These are phyloP conservation scores for Fonsecaea monophora DNA, from an alignment of 2,329 filamentous ascomycete species.

Conservation along the genomic window DNA sequence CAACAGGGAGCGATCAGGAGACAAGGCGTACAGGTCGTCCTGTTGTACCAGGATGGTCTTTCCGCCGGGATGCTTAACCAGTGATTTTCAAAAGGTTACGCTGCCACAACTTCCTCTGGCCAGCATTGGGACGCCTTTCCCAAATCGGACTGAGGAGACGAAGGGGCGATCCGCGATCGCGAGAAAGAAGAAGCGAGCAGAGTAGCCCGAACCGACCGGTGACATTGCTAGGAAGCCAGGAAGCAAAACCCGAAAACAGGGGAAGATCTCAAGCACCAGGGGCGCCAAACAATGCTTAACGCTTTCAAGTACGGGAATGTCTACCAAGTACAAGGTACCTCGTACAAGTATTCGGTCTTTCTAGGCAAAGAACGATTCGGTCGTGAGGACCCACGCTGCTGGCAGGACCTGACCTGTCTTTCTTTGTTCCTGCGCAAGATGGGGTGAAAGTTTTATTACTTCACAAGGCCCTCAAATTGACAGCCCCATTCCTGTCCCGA, in stretches of 20 bases:
- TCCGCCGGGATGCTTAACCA: neutral
- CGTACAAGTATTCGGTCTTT: too few species aligned
- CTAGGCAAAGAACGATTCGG: neutral
- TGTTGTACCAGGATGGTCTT: neutral
- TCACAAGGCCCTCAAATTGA: neutral
- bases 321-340: too few species aligned
- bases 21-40: neutral
- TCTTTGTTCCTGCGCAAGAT: neutral
- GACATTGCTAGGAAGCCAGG: neutral
- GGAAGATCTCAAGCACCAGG: neutral
- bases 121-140: neutral
- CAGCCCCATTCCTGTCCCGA: neutral
- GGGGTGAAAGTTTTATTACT: neutral
- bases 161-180: slow-evolving; percentile 13
- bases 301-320: neutral
- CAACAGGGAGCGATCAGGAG: neutral
- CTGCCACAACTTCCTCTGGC: neutral
- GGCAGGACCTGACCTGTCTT: neutral
- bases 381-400: neutral
- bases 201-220: neutral
- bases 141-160: neutral
- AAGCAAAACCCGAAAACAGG: neutral
- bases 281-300: neutral
- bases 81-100: neutral
- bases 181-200: slow-evolving; percentile 12